phyloP scores from a whole-genome alignment of 2,329 filamentous ascomycete genomes.

The Paramyrothecium sp. region DNA sequence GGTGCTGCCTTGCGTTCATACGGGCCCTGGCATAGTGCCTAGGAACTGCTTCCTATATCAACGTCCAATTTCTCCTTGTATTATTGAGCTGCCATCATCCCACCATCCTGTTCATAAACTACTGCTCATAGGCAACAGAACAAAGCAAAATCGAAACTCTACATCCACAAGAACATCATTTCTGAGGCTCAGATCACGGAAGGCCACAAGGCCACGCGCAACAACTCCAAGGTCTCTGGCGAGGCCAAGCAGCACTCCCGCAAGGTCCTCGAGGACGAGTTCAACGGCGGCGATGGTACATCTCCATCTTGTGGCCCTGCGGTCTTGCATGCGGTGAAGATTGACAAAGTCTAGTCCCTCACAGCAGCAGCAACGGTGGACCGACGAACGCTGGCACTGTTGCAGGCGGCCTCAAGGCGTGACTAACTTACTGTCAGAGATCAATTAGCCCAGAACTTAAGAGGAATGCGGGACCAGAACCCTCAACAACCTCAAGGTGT shows the following conservation, averaged over 20 bases:
- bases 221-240: slow-evolving; percentile 54
- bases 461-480: slow-evolving; percentile 32
- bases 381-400: slow-evolving; percentile 57
- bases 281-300: slow-evolving; percentile 39
- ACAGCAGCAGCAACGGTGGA: slow-evolving; percentile 30
- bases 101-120: too few species aligned
- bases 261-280: slow-evolving; percentile 49
- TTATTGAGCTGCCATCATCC: too few species aligned
- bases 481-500: slow-evolving; percentile 55
- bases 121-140: background rate
- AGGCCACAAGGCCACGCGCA: slow-evolving; percentile 59
- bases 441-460: too few species aligned
- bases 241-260: slow-evolving; percentile 56
- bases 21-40: too few species aligned
- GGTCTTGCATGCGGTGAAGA: background rate
- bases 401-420: slow-evolving; percentile 50
- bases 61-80: too few species aligned
- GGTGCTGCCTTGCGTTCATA: too few species aligned
- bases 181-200: slow-evolving; percentile 50
- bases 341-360: slow-evolving; percentile 19
- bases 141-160: background rate
- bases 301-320: background rate
- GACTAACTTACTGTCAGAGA: slow-evolving; percentile 18
- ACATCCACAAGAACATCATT: slow-evolving; percentile 33
- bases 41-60: too few species aligned